These are phyloP conservation scores for Botryobasidium botryosum DNA, from an alignment of 768 basidiomycete species.

Conservation along the genomic window DNA sequence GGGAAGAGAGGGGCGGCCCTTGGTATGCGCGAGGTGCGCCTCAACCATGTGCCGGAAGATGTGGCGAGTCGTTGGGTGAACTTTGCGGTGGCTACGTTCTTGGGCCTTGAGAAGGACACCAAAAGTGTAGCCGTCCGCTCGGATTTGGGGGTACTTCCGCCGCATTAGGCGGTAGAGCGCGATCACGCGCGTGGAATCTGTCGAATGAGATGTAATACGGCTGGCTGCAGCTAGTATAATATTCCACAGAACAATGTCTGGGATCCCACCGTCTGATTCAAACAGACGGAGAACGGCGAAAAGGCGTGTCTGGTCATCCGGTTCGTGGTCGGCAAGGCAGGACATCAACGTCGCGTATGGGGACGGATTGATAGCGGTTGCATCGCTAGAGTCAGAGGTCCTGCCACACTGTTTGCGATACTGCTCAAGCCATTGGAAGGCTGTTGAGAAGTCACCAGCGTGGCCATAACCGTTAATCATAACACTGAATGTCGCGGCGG, in stretches of 20 bases:
- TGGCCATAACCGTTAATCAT: no score
- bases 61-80: conserved; percentile 1
- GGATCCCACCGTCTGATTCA: not conserved
- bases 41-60: conserved; percentile 4
- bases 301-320: no score
- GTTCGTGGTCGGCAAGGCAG: no score
- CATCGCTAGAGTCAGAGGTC: no score
- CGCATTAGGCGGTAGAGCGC: conserved; percentile 9
- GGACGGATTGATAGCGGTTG: no score
- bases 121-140: not conserved
- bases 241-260: conserved; percentile 12
- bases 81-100: no score
- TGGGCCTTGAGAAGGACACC: conserved; percentile 5
- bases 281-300: conserved; percentile 2
- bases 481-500: no score
- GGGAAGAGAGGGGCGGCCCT: conserved; percentile 10
- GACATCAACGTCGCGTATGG: no score
- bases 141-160: conserved; percentile 1
- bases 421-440: no score
- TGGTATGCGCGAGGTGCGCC: conserved; percentile 11
- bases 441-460: no score
- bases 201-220: not conserved
- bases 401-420: no score
- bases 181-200: conserved; percentile 6
- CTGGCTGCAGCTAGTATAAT: conserved; percentile 13